Base-by-base conservation (phyloP, 2,329 filamentous ascomycete genomes). In the Aureobasidium sp. region DNA sequence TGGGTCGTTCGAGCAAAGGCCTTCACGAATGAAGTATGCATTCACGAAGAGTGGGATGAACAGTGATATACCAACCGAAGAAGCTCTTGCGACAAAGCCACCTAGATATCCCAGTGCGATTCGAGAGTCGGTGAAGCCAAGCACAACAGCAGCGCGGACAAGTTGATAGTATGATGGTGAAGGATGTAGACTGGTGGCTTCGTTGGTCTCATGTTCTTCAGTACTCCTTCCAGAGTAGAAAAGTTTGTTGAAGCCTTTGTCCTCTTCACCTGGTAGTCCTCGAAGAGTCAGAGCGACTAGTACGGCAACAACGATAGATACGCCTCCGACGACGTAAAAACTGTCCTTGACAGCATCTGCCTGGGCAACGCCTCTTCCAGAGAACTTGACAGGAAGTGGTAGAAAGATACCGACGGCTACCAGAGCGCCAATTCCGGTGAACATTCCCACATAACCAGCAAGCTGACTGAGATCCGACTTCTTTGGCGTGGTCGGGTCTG, bases 21-120 rank as follows among this genome's bases (percentile, higher is more conserved):
- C 92, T 59, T 88, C 87, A 53, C 80, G 78, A 65, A 93, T 89
- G 74, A 93, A 97, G 74, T 90, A 96, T 29, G 90, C 87, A 72
- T 97, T 97, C 68, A 97, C 86, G 71, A 89, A 95, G 2, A 99
- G 82, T 0, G 94, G 94, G 59, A 99, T 89, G 76, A 97, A 99
- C 6, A 97, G 83, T 0, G 91, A 95, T 66, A 99, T 96, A 58
- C 90, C 93, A 5, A 99, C 94, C 0, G 91, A 96, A 0, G 92
- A 97, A 8, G 94, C 92, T 61, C 94, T 86, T 10, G 92, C 93
- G 2, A 99, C 93, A 69, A 97, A 97, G 1, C 94, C 94, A 65
- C 93, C 94, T 0, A 97, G 78, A 70, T 97, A 99, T 32, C 89
- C 93, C 0, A 97, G 81, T 21, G 86, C 87, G 64, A 99, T 96